Evolutionary conservation across 306 rosid genomes (phyloP), one percentile per base, ranked within the genome.

Genomic region (Rubus parviflorus): DNA sequence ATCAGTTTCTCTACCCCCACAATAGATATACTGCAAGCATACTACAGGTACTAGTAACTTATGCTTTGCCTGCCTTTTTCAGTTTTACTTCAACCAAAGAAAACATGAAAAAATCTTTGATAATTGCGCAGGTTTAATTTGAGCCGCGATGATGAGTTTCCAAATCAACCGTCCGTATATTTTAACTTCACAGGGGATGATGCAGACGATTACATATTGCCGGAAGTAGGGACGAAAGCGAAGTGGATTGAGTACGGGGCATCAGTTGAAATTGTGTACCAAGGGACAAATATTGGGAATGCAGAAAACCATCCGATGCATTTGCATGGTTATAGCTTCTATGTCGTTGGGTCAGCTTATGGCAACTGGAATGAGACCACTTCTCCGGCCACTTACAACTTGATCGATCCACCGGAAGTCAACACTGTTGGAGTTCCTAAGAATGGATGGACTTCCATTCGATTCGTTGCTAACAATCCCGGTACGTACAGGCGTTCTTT

Each of bases 21-120:
- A 7, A 71, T 64, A 12, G 81, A 75, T 57, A 62, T 84, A 11
- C 66, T 81, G 6, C 78, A 78, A 70, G 85, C 85, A 61, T 85
- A 81, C 48, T 81, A 81, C 46, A 46, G 77, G 83, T 80, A 79
- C 8, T 41, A 30, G 41, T 25, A 60, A 60, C 65, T 60, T 60
- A n/a, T n/a, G 61, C 25, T n/a, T 8, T 20, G 13, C 35, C 62
- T 30, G 0, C n/a, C 12, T 15, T 8, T 7, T 54, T 54, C 61
- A 54, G 13, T 8, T 56, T 56, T 56, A 56, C 61, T 20, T 8
- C 12, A 8, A 56, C 13, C 20, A 19, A 2, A n/a, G 0, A 56
- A 3, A 56, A 3, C 12, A 46, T 3, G 51, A 46, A 10, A 46
- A 51, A 57, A 57, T 35, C 0, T 22, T 22, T 20, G 35, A 13